Base-by-base conservation (phyloP, 495 filamentous ascomycete genomes). In the Penicillium waksmanii region DNA sequence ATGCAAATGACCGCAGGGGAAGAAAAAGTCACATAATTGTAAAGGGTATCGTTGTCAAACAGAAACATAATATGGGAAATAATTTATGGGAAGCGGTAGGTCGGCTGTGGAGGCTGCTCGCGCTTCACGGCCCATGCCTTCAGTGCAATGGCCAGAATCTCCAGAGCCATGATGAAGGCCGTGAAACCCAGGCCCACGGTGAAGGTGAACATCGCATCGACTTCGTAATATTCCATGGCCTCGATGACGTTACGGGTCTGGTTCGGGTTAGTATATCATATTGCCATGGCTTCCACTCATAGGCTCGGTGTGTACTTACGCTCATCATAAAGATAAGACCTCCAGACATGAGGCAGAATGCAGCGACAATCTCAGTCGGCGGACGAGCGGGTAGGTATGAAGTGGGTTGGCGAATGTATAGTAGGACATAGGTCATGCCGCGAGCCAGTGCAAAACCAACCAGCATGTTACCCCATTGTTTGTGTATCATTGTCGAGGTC, bases 261-360 rank as follows among this genome's bases (percentile, higher is more conserved):
- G 7, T 43, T 36, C 34, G n/a, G 13, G 55, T 62, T 13, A 56
- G 21, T 47, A 49, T 25, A 12, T 43, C 18, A 40, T 25, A n/a
- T 21, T 18, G 3, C 3, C 38, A 15, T 13, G 27, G 11, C 21
- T 10, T 18, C 13, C 36, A 15, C 0, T 27, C 13, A 8, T 31
- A 13, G 4, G 31, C 23, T 4, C 21, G 10, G 46, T 23, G 53
- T 33, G 19, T 31, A 83, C 87, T 83, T 77, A 90, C 89, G 68
- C 92, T 96, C 56, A 88, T 81, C 91, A 98, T 97, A 74, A 98
- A 98, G 51, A 97, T 86, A 25, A 94, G 75, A 6, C 95, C 95
- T 31, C 95, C 95, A 3, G 89, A 78, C 55, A 95, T 89, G 58
- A 98, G 77, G 44, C 93, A 96, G 71, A 98, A 98, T 0, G 92